These are phyloP conservation scores for Polymyxa betae DNA, from an alignment of 208 protist species.

Conservation along the genomic window DNA sequence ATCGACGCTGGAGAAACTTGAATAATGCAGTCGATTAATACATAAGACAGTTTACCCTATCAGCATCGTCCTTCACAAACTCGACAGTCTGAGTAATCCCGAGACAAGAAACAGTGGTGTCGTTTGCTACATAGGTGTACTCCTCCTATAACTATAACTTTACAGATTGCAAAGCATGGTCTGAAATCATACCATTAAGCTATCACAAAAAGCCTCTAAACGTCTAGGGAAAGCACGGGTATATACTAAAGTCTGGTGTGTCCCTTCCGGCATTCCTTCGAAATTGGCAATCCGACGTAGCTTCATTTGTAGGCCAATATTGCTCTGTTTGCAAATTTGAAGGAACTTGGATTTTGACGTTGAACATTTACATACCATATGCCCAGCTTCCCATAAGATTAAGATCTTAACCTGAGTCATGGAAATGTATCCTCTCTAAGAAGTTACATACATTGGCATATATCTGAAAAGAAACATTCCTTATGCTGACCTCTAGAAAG, in stretches of 20 bases:
- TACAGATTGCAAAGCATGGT: neutral
- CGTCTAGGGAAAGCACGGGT: neutral
- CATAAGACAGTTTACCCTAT: slow-evolving; percentile 12
- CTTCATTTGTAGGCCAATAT: slow-evolving; percentile 43
- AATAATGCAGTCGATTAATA: neutral
- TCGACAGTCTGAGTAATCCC: slow-evolving; percentile 31
- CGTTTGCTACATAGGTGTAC: neutral
- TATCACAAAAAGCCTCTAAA: slow-evolving; percentile 35
- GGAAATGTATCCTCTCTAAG: neutral
- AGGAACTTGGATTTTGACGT: neutral
- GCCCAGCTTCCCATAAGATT: slow-evolving; percentile 17
- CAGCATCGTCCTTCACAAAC: neutral
- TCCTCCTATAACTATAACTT: neutral
- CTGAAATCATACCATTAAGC: neutral
- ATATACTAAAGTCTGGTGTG: slow-evolving; percentile 17
- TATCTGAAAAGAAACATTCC: neutral
- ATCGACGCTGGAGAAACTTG: neutral
- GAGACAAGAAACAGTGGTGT: neutral
- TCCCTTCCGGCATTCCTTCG: neutral
- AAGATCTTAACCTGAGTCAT: neutral
- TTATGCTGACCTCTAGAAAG: neutral
- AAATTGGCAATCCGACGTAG: slow-evolving; percentile 15
- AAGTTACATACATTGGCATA: neutral
- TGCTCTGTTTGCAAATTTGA: neutral
- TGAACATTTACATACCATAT: slow-evolving; percentile 9